A percentile compares a stretch with the other conserved stretches of the same genome.
These are phyloP conservation scores for Phytophthora pini DNA, from an alignment of 352 stramenopile genomes.

Conservation along the genomic window DNA sequence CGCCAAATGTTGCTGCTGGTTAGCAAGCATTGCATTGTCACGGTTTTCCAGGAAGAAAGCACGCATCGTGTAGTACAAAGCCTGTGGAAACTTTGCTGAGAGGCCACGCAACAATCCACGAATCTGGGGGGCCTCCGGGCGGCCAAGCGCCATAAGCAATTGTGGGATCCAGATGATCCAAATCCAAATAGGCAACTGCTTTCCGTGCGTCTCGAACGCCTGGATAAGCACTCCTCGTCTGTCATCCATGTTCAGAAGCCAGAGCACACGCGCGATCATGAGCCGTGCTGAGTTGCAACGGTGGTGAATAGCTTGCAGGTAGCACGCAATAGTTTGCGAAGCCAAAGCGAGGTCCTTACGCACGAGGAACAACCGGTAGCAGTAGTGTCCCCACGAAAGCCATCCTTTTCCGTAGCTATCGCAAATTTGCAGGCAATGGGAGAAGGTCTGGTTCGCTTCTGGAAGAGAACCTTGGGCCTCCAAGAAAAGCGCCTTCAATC, in stretches of 20 bases:
- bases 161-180: conserved; percentile 99
- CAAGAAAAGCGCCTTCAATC: conserved; percentile 92
- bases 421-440: conserved; percentile 91
- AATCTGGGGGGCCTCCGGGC: conserved; percentile 91
- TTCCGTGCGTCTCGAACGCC: conserved; percentile 94
- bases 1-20: conserved; percentile 42
- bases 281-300: conserved; percentile 88
- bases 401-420: conserved; percentile 94
- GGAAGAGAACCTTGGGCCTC: conserved; percentile 76
- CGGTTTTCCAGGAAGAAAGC: conserved; percentile 98
- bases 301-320: conserved; percentile 94
- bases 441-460: conserved; percentile 93
- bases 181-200: conserved; percentile 96
- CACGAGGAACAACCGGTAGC: conserved; percentile 85
- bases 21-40: conserved; percentile 82
- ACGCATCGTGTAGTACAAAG: conserved; percentile 98
- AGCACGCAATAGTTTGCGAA: conserved; percentile 93
- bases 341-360: conserved; percentile 79
- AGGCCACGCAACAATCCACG: conserved; percentile 80
- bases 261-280: conserved; percentile 92
- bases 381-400: conserved; percentile 95
- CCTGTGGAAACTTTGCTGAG: conserved; percentile 96
- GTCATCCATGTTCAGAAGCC: conserved; percentile 92
- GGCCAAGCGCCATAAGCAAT: conserved; percentile 94
- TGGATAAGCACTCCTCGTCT: conserved; percentile 73